These are phyloP conservation scores for Malus hybrid DNA, from an alignment of 331 rosid species.

Conservation along the genomic window DNA sequence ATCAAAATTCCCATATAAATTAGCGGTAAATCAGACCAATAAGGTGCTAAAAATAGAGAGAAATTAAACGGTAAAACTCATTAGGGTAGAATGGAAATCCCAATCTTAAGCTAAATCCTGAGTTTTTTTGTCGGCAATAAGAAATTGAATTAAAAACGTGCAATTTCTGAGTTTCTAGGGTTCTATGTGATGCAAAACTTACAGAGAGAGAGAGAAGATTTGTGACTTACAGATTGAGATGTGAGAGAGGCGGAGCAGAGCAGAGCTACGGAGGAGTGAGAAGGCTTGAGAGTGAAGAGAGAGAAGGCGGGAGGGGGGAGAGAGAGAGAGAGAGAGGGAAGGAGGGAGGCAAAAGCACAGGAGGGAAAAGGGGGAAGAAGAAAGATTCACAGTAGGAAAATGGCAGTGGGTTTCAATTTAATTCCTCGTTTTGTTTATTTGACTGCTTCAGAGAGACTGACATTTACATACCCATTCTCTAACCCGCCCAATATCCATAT, in stretches of 20 bases:
- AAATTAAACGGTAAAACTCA: background rate
- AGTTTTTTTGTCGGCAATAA: background rate
- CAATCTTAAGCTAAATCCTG: background rate
- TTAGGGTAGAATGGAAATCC: background rate
- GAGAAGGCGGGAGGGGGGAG: background rate
- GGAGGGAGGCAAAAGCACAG: background rate
- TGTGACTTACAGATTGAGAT: slow-evolving; percentile 27
- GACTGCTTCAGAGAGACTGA: background rate
- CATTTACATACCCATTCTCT: background rate
- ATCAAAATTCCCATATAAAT: background rate
- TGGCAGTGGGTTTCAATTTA: slow-evolving; percentile 7
- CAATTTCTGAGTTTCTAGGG: slow-evolving; percentile 21
- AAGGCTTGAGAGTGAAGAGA: background rate
- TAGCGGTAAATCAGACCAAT: slow-evolving; percentile 6
- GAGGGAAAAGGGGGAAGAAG: background rate
- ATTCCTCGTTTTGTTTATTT: background rate
- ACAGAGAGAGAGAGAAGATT: slow-evolving; percentile 4
- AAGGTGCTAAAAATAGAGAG: background rate
- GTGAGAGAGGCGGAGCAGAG: background rate
- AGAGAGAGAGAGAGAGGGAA: background rate
- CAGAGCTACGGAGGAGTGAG: background rate
- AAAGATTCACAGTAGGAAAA: background rate
- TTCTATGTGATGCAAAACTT: background rate
- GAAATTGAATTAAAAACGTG: background rate
- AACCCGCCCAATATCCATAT: background rate